Conservation (phyloP, 257 asterid species). For the Ligustrum vulgare region DNA sequence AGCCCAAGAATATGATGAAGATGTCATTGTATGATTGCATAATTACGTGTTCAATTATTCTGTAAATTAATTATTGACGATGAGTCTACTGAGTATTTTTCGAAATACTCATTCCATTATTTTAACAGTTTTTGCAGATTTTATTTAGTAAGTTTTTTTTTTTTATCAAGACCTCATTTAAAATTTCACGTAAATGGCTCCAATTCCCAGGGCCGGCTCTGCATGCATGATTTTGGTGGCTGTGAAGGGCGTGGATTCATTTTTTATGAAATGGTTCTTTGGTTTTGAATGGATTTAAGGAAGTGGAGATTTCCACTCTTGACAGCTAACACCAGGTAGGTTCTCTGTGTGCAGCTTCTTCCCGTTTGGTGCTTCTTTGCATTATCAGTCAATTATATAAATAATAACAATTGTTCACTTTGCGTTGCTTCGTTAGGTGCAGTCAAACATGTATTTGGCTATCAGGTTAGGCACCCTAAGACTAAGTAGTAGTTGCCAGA, state of each 20-base stretch:
- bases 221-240: background rate
- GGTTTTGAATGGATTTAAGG: background rate
- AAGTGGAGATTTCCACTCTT: background rate
- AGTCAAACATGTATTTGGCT: background rate
- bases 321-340: background rate
- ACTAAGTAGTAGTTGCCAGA: background rate
- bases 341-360: background rate
- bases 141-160: too few species aligned
- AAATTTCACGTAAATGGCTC: too few species aligned
- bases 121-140: too few species aligned
- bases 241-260: background rate
- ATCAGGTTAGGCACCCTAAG: background rate
- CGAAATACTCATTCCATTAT: too few species aligned
- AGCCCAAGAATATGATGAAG: too few species aligned
- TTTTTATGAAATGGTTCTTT: background rate
- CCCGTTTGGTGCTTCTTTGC: background rate
- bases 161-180: too few species aligned
- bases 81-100: too few species aligned
- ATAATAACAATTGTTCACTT: background rate
- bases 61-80: too few species aligned
- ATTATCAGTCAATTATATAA: background rate
- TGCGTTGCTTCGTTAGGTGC: background rate
- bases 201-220: too few species aligned
- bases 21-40: too few species aligned
- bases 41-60: too few species aligned